These are phyloP conservation scores for Mortierella sp. DNA, from an alignment of 371 early-diverging fungal species.

Conservation along the genomic window DNA sequence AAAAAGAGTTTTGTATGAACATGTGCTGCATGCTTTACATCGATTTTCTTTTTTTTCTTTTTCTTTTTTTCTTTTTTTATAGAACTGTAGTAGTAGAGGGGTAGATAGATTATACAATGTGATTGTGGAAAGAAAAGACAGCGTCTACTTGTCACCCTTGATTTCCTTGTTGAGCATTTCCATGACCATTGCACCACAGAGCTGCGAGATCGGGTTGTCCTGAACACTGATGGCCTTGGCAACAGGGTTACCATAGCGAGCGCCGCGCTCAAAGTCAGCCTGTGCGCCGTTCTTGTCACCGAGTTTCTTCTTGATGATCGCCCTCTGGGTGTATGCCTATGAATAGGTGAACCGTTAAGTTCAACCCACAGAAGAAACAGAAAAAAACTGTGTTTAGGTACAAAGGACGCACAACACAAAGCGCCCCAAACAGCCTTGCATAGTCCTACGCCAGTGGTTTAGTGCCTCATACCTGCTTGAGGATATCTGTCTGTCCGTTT, in stretches of 20 bases:
- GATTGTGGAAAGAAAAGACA: neutral
- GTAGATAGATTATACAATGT: no score
- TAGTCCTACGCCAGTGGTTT: no score
- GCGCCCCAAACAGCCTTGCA: no score
- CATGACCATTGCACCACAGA: conserved; percentile 82
- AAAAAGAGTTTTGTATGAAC: no score
- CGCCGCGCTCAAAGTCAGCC: conserved; percentile 82
- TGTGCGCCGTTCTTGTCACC: conserved; percentile 77
- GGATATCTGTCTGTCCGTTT: conserved; percentile 67
- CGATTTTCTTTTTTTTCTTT: no score
- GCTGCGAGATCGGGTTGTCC: conserved; percentile 92
- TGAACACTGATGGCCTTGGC: conserved; percentile 79
- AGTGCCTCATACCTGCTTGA: conserved; percentile 65
- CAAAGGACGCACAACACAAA: no score
- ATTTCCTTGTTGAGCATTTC: conserved; percentile 72
- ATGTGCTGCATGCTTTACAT: no score
- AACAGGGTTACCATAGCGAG: conserved; percentile 83
- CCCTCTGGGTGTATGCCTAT: conserved; percentile 90
- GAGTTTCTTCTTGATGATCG: conserved; percentile 68
- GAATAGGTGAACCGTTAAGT: neutral
- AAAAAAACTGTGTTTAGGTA: no score
- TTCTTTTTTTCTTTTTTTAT: no score
- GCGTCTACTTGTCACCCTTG: conserved; percentile 22
- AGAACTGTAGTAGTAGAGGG: no score
- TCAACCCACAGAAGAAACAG: no score